Conservation (phyloP, 2,329 filamentous ascomycete genomes). For the Cytospora piceicola region DNA sequence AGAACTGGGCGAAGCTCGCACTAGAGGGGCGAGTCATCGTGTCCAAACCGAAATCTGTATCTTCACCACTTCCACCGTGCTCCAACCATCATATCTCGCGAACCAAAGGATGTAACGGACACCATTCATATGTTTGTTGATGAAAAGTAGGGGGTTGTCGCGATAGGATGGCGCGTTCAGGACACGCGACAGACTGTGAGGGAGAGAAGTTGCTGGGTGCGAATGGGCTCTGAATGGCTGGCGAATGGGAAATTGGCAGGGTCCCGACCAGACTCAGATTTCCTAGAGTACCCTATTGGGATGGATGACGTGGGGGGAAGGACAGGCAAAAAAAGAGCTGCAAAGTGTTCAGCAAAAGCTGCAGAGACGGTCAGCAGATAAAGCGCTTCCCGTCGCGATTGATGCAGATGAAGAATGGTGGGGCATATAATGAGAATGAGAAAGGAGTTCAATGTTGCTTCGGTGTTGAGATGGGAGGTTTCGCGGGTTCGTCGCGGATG, state of each 20-base stretch:
- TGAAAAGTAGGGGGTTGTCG: slow-evolving; percentile 23
- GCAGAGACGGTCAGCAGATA: slow-evolving; percentile 14
- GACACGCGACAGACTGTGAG: slow-evolving; percentile 26
- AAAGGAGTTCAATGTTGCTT: neutral
- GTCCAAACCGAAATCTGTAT: slow-evolving; percentile 45
- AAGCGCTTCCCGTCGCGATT: slow-evolving; percentile 7
- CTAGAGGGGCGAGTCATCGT: slow-evolving; percentile 78
- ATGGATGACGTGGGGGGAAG: slow-evolving; percentile 12
- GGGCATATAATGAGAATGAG: slow-evolving; percentile 21
- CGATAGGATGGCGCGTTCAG: slow-evolving; percentile 26
- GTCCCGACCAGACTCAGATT: slow-evolving; percentile 17
- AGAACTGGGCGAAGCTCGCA: slow-evolving; percentile 85
- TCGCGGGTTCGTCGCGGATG: neutral
- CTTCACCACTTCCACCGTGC: slow-evolving; percentile 56
- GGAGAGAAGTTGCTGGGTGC: slow-evolving; percentile 17
- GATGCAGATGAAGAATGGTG: slow-evolving; percentile 18
- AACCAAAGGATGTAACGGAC: slow-evolving; percentile 37
- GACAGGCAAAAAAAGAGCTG: slow-evolving; percentile 12
- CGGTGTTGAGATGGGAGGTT: neutral
- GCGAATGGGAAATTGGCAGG: slow-evolving; percentile 27
- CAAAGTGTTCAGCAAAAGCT: slow-evolving; percentile 17
- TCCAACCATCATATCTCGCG: slow-evolving; percentile 61
- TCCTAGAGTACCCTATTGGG: slow-evolving; percentile 11
- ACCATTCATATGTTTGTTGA: slow-evolving; percentile 44
- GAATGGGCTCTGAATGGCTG: slow-evolving; percentile 12